Percentiles rank a stretch among this genome's conserved stretches.
Conservation (phyloP, 371 early-diverging fungal species). For the Vittaforma corneae region DNA sequence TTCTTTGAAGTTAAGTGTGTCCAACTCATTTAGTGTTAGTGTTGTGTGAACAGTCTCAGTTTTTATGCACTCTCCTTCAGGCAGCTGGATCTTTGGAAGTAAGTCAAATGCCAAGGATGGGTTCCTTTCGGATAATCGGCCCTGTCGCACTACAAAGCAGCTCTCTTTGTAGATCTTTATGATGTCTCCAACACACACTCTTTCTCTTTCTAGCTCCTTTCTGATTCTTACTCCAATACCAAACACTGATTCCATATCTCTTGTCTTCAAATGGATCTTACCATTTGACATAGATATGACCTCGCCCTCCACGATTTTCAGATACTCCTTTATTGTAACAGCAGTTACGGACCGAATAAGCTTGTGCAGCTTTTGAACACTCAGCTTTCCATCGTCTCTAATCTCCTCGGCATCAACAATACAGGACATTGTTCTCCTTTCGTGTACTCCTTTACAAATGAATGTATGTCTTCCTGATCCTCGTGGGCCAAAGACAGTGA, state of each 20-base stretch:
- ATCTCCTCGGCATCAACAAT: no score
- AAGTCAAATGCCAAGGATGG: constrained; percentile 67
- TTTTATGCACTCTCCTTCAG: constrained; percentile 94
- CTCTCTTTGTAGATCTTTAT: constrained; percentile 91
- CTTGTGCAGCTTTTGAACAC: constrained; percentile 9
- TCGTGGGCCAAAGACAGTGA: no score
- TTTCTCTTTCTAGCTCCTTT: constrained; percentile 82
- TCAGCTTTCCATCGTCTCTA: no score
- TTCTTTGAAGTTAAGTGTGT: constrained; percentile 70
- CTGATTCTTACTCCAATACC: constrained; percentile 95
- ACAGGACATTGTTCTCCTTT: no score
- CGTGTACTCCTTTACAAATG: no score
- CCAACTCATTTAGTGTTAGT: constrained; percentile 92
- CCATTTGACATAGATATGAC: constrained; percentile 80
- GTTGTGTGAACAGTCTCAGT: constrained; percentile 83
- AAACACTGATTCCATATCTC: constrained; percentile 97
- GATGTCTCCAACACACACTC: constrained; percentile 84
- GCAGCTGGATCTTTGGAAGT: constrained; percentile 59
- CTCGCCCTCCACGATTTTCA: constrained; percentile 92
- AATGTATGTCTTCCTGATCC: no score
- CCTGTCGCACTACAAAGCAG: constrained; percentile 88
- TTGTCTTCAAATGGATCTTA: constrained; percentile 91
- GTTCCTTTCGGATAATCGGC: constrained; percentile 78
- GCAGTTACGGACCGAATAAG: constrained; percentile 72
- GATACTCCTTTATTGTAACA: constrained; percentile 88